Conservation (phyloP, 768 basidiomycete species). For the Tricholoma saponaceum region DNA sequence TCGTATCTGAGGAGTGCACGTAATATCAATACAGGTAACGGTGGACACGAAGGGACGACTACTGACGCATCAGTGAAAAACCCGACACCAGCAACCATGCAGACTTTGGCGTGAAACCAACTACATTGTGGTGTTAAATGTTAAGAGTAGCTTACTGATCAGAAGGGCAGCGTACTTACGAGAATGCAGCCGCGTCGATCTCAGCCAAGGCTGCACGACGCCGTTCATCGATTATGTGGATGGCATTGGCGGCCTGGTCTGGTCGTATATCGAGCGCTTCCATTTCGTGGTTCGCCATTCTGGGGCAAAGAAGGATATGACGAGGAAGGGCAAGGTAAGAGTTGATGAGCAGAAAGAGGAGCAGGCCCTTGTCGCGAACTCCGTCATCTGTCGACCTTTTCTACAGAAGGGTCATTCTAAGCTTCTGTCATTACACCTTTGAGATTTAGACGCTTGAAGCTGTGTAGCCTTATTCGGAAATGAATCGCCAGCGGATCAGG, state of each 20-base stretch:
- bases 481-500: not conserved
- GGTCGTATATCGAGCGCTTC: not conserved
- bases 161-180: constrained; percentile 40
- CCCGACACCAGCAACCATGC: constrained; percentile 69
- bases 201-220: constrained; percentile 80
- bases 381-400: too few relatives aligned
- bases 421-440: too few relatives aligned
- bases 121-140: constrained; percentile 28
- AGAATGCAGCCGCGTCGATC: constrained; percentile 83
- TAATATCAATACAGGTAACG: not conserved
- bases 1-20: constrained; percentile 48
- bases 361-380: too few relatives aligned
- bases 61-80: constrained; percentile 86
- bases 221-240: constrained; percentile 56
- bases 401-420: too few relatives aligned
- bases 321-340: not conserved
- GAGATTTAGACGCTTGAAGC: not conserved
- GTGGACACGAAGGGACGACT: not conserved
- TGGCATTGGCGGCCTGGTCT: constrained; percentile 17
- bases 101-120: constrained; percentile 83
- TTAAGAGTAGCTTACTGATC: too few relatives aligned
- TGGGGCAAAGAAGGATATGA: not conserved
- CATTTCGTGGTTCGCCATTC: not conserved
- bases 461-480: not conserved
- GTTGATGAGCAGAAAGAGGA: too few relatives aligned